Evolutionary conservation across 1,139 yeast genomes (phyloP).

Genomic region (Ashbya aceris): DNA sequence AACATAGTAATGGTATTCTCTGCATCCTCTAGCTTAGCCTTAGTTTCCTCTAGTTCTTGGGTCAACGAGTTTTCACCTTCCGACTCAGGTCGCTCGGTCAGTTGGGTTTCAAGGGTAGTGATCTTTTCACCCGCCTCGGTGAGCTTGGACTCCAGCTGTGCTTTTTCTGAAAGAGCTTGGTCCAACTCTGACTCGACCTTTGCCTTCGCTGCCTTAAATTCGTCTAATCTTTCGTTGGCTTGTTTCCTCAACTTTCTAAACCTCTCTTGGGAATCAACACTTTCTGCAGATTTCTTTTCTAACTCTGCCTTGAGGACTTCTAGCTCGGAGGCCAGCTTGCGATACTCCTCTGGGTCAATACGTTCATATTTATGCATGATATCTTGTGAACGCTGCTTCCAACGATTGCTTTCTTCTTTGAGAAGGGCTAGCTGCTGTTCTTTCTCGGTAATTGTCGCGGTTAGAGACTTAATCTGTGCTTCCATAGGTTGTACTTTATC

Average conservation of each 20-base stretch:
- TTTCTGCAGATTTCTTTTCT: constrained; percentile 21
- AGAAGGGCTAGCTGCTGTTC: constrained; percentile 34
- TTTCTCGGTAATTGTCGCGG: constrained; percentile 35
- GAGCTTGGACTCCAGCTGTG: constrained; percentile 11
- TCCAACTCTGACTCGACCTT: constrained; percentile 23
- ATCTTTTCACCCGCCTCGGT: constrained; percentile 10
- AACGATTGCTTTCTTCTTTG: constrained; percentile 39
- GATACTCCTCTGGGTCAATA: constrained; percentile 40
- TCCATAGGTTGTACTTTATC: constrained; percentile 30
- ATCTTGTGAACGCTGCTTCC: constrained; percentile 45
- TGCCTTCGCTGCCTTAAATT: constrained; percentile 21
- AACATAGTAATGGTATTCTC: constrained; percentile 15
- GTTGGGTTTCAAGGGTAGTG: constrained; percentile 4
- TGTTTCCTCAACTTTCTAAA: constrained; percentile 26
- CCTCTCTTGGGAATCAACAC: constrained; percentile 27
- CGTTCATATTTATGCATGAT: constrained; percentile 40
- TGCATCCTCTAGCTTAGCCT: constrained; percentile 12
- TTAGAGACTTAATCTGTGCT: constrained; percentile 30
- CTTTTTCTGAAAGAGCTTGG: constrained; percentile 11
- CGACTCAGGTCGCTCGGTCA: not conserved
- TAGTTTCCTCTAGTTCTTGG: constrained; percentile 12
- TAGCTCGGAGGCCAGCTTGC: constrained; percentile 30
- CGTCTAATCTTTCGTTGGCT: constrained; percentile 34
- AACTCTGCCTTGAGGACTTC: constrained; percentile 19
- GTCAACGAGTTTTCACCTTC: not conserved